A percentile compares a stretch with the other conserved stretches of the same genome.
These are phyloP conservation scores for Nitzschia sp. DNA, from an alignment of 108 stramenopile genomes.

Conservation along the genomic window DNA sequence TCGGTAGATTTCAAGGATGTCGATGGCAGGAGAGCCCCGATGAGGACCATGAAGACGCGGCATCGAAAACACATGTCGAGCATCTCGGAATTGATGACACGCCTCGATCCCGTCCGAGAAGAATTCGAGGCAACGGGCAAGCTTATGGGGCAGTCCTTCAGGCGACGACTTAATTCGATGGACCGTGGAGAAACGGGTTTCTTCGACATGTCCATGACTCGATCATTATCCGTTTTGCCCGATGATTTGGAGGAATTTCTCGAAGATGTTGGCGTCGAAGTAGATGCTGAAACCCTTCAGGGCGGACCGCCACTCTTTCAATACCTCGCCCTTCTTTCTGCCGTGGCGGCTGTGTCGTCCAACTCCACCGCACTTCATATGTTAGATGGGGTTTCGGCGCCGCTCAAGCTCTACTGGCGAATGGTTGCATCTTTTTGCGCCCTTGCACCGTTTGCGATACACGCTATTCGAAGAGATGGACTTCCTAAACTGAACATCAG, in stretches of 20 bases:
- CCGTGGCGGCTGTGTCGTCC: conserved; percentile 42
- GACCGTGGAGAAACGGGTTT: conserved; percentile 27
- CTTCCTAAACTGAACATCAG: conserved; percentile 38
- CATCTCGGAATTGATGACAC: conserved; percentile 17
- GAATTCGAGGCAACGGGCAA: conserved; percentile 4
- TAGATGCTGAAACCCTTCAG: not conserved
- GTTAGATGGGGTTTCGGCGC: conserved; percentile 40
- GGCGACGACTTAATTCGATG: conserved; percentile 6
- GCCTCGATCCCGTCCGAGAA: conserved; percentile 11
- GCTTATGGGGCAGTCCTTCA: not conserved
- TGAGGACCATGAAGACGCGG: not conserved
- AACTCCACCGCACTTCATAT: conserved; percentile 48
- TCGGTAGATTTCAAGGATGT: not conserved
- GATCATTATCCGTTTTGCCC: conserved; percentile 30
- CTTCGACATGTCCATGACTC: conserved; percentile 34
- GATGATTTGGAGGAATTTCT: conserved; percentile 25
- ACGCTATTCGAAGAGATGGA: conserved; percentile 26
- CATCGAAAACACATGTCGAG: conserved; percentile 1
- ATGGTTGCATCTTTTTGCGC: conserved; percentile 39
- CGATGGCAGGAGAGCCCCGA: not conserved
- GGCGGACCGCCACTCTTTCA: conserved; percentile 14
- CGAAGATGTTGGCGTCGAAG: conserved; percentile 10
- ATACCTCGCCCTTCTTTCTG: conserved; percentile 43
- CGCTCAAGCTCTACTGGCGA: conserved; percentile 63
- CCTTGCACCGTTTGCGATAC: conserved; percentile 30